A percentile compares a stretch with the other conserved stretches of the same genome.
These are phyloP conservation scores for Solanum piurae DNA, from an alignment of 257 asterid genomes.

Conservation along the genomic window DNA sequence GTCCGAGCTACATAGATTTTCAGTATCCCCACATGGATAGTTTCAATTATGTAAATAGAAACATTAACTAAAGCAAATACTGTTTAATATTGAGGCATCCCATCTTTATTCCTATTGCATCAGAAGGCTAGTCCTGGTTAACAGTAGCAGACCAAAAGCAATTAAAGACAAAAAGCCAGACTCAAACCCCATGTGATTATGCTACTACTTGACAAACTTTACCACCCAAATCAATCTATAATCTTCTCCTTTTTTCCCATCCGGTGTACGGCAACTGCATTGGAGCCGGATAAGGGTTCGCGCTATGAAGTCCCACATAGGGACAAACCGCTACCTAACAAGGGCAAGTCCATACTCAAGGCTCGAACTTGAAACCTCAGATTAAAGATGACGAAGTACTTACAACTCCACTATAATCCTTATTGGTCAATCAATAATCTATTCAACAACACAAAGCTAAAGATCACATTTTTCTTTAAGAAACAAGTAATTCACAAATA, in stretches of 20 bases:
- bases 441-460: background rate
- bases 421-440: background rate
- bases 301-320: background rate
- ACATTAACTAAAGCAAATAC: background rate
- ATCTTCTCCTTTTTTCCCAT: background rate
- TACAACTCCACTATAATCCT: background rate
- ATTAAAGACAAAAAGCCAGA: background rate
- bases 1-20: background rate
- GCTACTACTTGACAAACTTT: background rate
- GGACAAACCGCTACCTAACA: background rate
- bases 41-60: background rate
- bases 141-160: background rate
- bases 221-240: background rate
- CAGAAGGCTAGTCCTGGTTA: background rate
- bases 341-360: background rate
- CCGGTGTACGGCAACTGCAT: background rate
- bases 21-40: background rate
- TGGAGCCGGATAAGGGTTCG: background rate
- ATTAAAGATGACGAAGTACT: background rate
- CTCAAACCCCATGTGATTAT: slow-evolving; percentile 6
- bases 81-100: background rate
- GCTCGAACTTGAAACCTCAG: background rate
- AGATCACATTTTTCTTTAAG: background rate
- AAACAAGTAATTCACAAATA: background rate
- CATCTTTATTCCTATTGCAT: background rate